Base-by-base conservation (phyloP, 2,329 filamentous ascomycete species). In the Cryphonectria naterciae region DNA sequence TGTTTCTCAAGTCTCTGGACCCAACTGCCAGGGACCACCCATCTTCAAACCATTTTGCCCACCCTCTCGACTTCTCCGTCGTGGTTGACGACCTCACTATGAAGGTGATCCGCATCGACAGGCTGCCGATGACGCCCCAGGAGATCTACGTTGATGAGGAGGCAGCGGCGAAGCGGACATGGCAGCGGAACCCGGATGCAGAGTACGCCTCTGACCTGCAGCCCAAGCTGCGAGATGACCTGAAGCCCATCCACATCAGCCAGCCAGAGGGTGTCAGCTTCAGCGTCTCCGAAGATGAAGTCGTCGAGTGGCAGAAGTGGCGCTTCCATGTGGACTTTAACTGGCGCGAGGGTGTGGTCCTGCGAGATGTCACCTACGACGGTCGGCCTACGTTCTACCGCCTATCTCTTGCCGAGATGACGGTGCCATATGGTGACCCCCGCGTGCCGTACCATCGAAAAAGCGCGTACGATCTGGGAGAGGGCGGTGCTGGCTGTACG, bases 331-430 rank as follows among this genome's bases (percentile, higher is more conserved):
- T 85, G 46, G 83, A 83, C 39, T 85, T 85, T 79, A 85, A 85
- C 77, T 81, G 82, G 72, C 80, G 84, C 13, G 83, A 89, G 75
- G 87, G 87, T 61, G 86, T 87, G 79, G 86, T 88, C 8, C 77
- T 89, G 22, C 87, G 87, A 70, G 83, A 89, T 66, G 73, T 80
- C 81, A 83, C 66, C 86, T 77, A 91, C 91, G 0, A 85, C 93
- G 67, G 91, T 92, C 77, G 93, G 93, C 46, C 43, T 17, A 19
- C 41, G 25, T 65, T 70, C 43, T 70, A 70, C 49, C 58, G 69
- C 80, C 92, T 90, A 75, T 91, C 91, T 0, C 92, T 93, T 74
- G 13, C 84, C 91, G 2, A 85, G 91, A 71, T 82, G 91, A 74
- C 90, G 87, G 3, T 75, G 93, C 70, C 92, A 85, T 80, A 88